Percentiles rank a stretch among this genome's conserved stretches.
Evolutionary conservation across 2,329 filamentous ascomycete species (phyloP).

Genomic region (Sporothrix variecibatus): DNA sequence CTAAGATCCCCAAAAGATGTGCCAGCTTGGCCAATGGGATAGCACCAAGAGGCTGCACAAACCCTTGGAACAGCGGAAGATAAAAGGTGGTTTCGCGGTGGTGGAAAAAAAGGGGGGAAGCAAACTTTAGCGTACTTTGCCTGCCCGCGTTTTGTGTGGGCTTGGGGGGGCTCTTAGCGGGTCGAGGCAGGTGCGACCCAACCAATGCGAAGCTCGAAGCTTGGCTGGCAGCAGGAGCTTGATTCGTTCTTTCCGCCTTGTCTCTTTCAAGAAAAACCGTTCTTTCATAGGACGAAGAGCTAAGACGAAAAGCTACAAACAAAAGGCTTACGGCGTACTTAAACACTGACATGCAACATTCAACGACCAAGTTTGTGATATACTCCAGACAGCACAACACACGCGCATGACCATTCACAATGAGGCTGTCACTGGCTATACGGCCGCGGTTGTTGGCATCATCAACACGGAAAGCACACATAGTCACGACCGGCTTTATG

Average conservation of each 20-base stretch:
- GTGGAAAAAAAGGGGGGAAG: background rate
- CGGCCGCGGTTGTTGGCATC: background rate
- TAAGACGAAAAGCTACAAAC: background rate
- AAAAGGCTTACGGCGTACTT: background rate
- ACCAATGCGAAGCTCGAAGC: conserved; percentile 2
- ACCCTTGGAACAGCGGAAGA: background rate
- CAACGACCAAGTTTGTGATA: background rate
- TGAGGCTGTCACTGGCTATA: background rate
- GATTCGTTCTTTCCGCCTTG: background rate
- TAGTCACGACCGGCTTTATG: background rate
- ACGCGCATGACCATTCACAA: background rate
- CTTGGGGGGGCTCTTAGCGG: background rate
- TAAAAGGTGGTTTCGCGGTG: background rate
- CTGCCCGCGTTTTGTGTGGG: background rate
- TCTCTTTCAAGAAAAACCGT: background rate
- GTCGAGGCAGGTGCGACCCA: background rate
- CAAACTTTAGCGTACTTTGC: background rate
- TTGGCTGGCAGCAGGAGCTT: background rate
- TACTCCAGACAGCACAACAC: background rate
- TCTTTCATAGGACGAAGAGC: background rate
- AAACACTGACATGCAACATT: background rate
- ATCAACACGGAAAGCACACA: no score
- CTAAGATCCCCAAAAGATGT: background rate
- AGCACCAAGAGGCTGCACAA: background rate
- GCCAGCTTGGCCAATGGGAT: background rate